Evolutionary conservation across 2,329 filamentous ascomycete species (phyloP).

Genomic region (Emergomyces orientalis): DNA sequence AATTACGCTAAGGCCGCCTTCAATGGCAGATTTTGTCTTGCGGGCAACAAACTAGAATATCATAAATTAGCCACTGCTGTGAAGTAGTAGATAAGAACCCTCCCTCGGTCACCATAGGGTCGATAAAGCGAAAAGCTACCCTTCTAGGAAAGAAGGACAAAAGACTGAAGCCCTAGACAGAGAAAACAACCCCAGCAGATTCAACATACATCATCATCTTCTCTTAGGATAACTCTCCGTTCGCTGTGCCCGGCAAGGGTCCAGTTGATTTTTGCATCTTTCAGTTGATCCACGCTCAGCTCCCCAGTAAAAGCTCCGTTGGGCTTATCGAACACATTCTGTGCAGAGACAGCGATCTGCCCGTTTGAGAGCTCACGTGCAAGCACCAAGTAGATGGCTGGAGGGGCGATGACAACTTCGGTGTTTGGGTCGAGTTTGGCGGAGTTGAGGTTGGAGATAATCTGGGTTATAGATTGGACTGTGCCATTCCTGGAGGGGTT

Average conservation of each 20-base stretch:
- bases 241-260: conserved; percentile 90
- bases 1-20: conserved; percentile 81
- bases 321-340: conserved; percentile 97
- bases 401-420: conserved; percentile 94
- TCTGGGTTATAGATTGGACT: conserved; percentile 77
- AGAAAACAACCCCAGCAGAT: neutral
- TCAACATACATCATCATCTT: conserved; percentile 57
- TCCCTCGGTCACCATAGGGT: neutral
- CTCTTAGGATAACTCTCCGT: conserved; percentile 79
- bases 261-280: conserved; percentile 83
- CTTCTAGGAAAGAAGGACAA: neutral
- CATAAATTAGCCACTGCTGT: conserved; percentile 3
- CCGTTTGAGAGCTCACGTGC: conserved; percentile 68
- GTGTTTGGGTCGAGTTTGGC: conserved; percentile 53
- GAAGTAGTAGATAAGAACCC: neutral
- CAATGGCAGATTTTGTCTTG: conserved; percentile 90
- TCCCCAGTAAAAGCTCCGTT: conserved; percentile 96
- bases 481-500: conserved; percentile 73
- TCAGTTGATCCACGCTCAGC: conserved; percentile 84
- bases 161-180: neutral
- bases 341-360: conserved; percentile 76
- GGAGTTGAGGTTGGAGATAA: conserved; percentile 80
- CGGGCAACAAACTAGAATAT: conserved; percentile 58
- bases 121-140: neutral
- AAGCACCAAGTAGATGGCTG: conserved; percentile 80